Conservation (phyloP, 2,329 filamentous ascomycete species). For the Phialophora macrospora region DNA sequence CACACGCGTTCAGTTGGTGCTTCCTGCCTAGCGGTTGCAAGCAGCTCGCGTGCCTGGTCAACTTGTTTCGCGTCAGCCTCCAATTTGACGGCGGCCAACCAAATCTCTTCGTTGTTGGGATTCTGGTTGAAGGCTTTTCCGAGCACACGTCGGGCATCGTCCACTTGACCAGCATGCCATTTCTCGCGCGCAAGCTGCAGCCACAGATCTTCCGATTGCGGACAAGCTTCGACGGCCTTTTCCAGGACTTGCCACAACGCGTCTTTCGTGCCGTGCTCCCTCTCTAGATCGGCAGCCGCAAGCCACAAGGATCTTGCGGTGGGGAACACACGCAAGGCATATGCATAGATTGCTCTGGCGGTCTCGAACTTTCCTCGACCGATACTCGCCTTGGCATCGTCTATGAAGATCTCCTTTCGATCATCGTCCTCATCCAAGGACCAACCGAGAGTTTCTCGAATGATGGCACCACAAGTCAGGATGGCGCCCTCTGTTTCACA, state of each 20-base stretch:
- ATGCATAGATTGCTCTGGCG: conserved; percentile 89
- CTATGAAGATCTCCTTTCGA: conserved; percentile 92
- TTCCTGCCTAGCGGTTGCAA: conserved; percentile 81
- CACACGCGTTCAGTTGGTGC: conserved; percentile 95
- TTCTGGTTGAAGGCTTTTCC: conserved; percentile 92
- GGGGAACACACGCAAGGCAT: conserved; percentile 85
- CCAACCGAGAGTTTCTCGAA: conserved; percentile 91
- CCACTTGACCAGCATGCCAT: conserved; percentile 84
- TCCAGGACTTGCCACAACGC: conserved; percentile 83
- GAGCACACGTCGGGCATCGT: conserved; percentile 83
- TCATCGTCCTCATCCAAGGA: conserved; percentile 94
- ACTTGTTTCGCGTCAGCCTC: conserved; percentile 87
- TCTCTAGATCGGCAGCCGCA: conserved; percentile 87
- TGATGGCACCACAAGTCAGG: conserved; percentile 84
- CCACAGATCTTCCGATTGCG: conserved; percentile 89
- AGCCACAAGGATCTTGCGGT: conserved; percentile 88
- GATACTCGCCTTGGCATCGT: conserved; percentile 84
- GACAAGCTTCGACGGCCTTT: conserved; percentile 91
- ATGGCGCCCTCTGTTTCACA: conserved; percentile 91
- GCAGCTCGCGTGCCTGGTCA: conserved; percentile 78
- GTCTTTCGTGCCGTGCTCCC: conserved; percentile 83
- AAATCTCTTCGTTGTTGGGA: conserved; percentile 96
- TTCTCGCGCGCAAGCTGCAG: conserved; percentile 95
- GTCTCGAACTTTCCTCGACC: conserved; percentile 84
- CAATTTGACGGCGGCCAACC: conserved; percentile 93